Conservation (phyloP, 2,329 filamentous ascomycete genomes). For the Pseudocercospora fijiensis region DNA sequence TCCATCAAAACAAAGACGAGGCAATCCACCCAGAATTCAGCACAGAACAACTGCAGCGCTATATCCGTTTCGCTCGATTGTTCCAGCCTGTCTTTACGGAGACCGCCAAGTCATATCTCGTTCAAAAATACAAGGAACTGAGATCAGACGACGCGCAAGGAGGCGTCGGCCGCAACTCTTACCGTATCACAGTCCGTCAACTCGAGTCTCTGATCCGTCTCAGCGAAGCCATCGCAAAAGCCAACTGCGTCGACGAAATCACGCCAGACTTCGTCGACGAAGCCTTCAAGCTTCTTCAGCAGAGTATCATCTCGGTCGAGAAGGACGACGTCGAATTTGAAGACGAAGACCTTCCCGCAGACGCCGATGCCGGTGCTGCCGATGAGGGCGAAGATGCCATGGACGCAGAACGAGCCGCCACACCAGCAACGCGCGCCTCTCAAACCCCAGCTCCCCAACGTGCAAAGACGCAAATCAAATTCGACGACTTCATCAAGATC, state of each 20-base stretch:
- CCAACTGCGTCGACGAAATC: conserved; percentile 92
- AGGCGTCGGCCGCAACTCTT: conserved; percentile 89
- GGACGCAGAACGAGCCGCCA: conserved; percentile 42
- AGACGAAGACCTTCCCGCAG: conserved; percentile 59
- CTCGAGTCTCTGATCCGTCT: conserved; percentile 93
- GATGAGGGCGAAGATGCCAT: conserved; percentile 55
- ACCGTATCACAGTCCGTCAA: conserved; percentile 95
- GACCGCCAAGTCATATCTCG: conserved; percentile 79
- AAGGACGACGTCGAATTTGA: conserved; percentile 96
- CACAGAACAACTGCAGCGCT: conserved; percentile 93
- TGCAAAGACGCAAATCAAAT: conserved; percentile 83
- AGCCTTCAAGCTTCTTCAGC: conserved; percentile 84
- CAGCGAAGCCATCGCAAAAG: conserved; percentile 96
- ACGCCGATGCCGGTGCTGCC: conserved; percentile 47
- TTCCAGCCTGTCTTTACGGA: conserved; percentile 91
- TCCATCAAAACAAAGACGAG: conserved; percentile 89
- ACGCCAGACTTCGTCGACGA: conserved; percentile 82
- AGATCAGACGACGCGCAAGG: conserved; percentile 91
- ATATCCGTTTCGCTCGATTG: conserved; percentile 92
- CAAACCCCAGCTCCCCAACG: conserved; percentile 45
- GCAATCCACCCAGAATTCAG: conserved; percentile 91
- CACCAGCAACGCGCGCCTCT: conserved; percentile 44
- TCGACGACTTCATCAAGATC: conserved; percentile 91
- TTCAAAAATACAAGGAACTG: conserved; percentile 93
- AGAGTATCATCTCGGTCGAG: conserved; percentile 96